Evolutionary conservation across 1,139 yeast genomes (phyloP).

Genomic region (Lodderomyces theae): DNA sequence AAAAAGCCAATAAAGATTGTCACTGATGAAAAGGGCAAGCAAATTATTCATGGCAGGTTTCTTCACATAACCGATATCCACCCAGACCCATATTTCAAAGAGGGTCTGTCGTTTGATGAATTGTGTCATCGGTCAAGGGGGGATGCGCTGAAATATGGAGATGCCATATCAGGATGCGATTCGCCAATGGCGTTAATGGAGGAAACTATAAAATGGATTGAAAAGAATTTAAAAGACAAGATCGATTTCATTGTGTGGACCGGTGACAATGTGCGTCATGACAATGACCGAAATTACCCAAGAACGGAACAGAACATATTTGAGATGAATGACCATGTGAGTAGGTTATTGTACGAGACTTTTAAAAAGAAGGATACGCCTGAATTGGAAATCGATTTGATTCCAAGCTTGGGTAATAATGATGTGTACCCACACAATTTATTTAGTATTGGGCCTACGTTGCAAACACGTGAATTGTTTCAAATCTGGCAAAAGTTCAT

Average conservation of each 20-base stretch:
- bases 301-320: constrained; percentile 70
- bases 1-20: constrained; percentile 29
- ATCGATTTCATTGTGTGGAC: constrained; percentile 89
- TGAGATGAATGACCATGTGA: constrained; percentile 63
- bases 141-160: constrained; percentile 68
- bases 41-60: constrained; percentile 62
- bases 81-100: constrained; percentile 70
- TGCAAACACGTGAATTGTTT: constrained; percentile 74
- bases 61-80: constrained; percentile 84
- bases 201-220: constrained; percentile 66
- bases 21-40: constrained; percentile 25
- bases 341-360: constrained; percentile 47
- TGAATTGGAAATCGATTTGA: constrained; percentile 44
- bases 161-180: constrained; percentile 72
- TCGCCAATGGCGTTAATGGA: constrained; percentile 62
- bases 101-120: constrained; percentile 47
- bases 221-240: constrained; percentile 61
- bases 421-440: constrained; percentile 88
- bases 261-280: constrained; percentile 86
- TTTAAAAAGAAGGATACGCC: constrained; percentile 46
- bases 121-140: constrained; percentile 60
- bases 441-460: constrained; percentile 80
- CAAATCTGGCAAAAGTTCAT: constrained; percentile 70
- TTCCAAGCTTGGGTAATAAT: constrained; percentile 80
- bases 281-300: constrained; percentile 70